Evolutionary conservation across 1,284 basidiomycete species (phyloP).

Genomic region (Marasmius sp.): DNA sequence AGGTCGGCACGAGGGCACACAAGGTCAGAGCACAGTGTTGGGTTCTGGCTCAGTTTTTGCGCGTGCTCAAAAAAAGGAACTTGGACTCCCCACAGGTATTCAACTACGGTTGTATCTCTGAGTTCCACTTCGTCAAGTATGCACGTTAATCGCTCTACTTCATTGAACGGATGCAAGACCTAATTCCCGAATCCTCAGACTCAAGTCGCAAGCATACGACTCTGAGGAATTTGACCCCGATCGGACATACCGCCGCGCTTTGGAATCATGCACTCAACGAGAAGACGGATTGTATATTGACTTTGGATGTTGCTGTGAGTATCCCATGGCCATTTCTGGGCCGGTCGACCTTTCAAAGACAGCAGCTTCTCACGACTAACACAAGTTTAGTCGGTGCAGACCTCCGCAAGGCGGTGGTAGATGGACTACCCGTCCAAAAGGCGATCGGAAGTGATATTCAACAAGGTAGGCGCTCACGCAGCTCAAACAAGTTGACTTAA

Average conservation of each 20-base stretch:
- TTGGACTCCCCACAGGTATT: slow-evolving; percentile 9
- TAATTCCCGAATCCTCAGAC: too few species aligned
- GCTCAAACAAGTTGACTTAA: neutral
- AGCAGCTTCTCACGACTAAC: neutral
- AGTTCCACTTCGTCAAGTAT: slow-evolving; percentile 17
- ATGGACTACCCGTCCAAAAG: slow-evolving; percentile 33
- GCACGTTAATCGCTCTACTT: neutral
- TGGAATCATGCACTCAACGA: slow-evolving; percentile 37
- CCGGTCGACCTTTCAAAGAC: neutral
- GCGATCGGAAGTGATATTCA: slow-evolving; percentile 33
- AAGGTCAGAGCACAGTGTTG: slow-evolving; percentile 24
- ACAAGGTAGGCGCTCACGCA: slow-evolving; percentile 20
- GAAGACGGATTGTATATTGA: slow-evolving; percentile 48
- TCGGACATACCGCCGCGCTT: slow-evolving; percentile 41
- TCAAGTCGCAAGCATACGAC: too few species aligned
- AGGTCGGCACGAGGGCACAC: slow-evolving; percentile 45
- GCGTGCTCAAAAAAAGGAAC: neutral
- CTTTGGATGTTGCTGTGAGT: slow-evolving; percentile 49
- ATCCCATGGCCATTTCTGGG: neutral
- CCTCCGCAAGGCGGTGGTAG: slow-evolving; percentile 29
- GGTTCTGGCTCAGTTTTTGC: neutral
- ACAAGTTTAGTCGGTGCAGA: slow-evolving; percentile 35
- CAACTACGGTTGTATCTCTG: slow-evolving; percentile 14
- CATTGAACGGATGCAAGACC: neutral
- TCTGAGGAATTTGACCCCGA: slow-evolving; percentile 33